Evolutionary conservation across 306 rosid genomes (phyloP).

Genomic region (Luffa acutangula): DNA sequence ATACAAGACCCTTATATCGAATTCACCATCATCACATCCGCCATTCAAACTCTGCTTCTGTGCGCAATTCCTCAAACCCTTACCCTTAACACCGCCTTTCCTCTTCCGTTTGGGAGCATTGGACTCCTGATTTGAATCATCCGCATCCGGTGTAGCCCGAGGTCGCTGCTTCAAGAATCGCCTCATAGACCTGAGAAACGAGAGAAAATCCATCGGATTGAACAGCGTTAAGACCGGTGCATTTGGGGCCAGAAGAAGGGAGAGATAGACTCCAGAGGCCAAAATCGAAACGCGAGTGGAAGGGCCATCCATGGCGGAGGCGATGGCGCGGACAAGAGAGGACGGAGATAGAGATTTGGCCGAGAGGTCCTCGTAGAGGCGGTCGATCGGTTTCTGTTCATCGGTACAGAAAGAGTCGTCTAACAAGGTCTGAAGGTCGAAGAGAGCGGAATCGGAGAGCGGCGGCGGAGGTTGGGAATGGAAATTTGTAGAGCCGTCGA

Average conservation of each 20-base stretch:
- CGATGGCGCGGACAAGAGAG: conserved; percentile 34
- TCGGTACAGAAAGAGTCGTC: conserved; percentile 8
- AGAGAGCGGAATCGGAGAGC: conserved; percentile 41
- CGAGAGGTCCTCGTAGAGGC: conserved; percentile 43
- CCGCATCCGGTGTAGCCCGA: neutral
- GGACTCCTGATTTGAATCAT: conserved; percentile 8
- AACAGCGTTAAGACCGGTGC: conserved; percentile 85
- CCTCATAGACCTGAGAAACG: conserved; percentile 78
- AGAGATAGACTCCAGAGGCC: conserved; percentile 63
- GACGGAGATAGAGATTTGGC: conserved; percentile 51
- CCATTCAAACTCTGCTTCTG: conserved; percentile 10
- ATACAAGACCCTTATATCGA: conserved; percentile 36
- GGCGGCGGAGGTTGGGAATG: conserved; percentile 25
- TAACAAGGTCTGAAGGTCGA: conserved; percentile 51
- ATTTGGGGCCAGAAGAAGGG: conserved; percentile 51
- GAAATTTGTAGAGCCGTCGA: conserved; percentile 15
- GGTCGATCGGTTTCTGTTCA: conserved; percentile 21
- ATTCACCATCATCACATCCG: conserved; percentile 6
- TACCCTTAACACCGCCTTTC: conserved; percentile 20
- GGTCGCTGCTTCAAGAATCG: conserved; percentile 44
- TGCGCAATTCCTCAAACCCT: conserved; percentile 10
- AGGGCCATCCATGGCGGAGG: conserved; percentile 68
- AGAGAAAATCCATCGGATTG: conserved; percentile 68
- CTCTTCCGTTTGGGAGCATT: conserved; percentile 23
- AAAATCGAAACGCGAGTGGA: conserved; percentile 36